Evolutionary conservation across 106 monocot species (phyloP).

Genomic region (Gastrodia elata): DNA sequence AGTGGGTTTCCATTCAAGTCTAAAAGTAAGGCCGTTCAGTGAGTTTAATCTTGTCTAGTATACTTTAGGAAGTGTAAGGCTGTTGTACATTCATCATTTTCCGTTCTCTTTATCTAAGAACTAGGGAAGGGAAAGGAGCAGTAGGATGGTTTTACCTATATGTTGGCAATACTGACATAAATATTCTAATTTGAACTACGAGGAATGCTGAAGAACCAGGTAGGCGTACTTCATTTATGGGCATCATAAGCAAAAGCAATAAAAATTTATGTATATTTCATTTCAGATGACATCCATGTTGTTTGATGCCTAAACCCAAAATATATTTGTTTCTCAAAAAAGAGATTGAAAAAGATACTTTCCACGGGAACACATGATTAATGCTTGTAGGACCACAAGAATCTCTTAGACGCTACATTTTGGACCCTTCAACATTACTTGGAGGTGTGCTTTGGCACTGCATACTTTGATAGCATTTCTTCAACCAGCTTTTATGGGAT

Average conservation of each 20-base stretch:
- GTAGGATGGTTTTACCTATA: neutral
- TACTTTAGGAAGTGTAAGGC: conserved; percentile 1
- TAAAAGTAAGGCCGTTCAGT: conserved; percentile 44
- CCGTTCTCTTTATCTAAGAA: neutral
- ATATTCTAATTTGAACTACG: neutral
- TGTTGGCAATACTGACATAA: neutral
- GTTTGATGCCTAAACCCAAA: neutral
- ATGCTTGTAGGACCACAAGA: neutral
- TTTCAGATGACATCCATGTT: neutral
- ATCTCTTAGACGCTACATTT: neutral
- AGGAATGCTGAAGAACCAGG: neutral
- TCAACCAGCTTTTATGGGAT: neutral
- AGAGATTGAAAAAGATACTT: neutral
- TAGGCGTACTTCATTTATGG: conserved; percentile 3
- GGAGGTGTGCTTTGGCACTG: neutral
- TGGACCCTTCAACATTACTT: neutral
- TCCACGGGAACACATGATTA: neutral
- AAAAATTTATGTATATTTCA: neutral
- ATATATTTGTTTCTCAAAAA: neutral
- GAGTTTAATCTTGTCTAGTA: conserved; percentile 17
- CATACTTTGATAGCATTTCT: neutral
- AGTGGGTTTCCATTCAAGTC: conserved; percentile 54
- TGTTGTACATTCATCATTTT: conserved; percentile 17
- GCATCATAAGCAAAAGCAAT: neutral
- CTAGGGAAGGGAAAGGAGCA: neutral